Base-by-base conservation (phyloP, 441 rosid species). In the Euphorbia celastroides region DNA sequence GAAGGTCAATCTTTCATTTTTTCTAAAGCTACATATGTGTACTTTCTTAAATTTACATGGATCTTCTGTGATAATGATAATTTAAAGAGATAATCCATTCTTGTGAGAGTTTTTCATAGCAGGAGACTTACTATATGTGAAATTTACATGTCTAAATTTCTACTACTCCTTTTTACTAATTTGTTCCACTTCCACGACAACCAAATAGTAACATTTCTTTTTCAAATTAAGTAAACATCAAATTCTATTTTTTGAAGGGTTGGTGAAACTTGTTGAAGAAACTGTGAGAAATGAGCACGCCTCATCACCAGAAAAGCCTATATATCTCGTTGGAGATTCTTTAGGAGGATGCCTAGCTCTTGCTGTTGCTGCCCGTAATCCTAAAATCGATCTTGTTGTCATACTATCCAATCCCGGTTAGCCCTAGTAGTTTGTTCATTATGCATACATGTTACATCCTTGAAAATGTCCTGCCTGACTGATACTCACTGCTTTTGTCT, bases 301-400 rank as follows among this genome's bases (percentile, higher is more conserved):
- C 61, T 65, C 77, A 22, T 65, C 77, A 63, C 92, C 93, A 13
- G 67, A 75, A 48, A 91, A 83, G 76, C 97, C 97, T 10, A 86
- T 91, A 36, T 91, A 87, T 81, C 67, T 91, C 25, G 84, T 81
- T 10, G 96, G 93, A 9, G 96, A 89, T 73, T 91, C 97, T 10
- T 78, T 91, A 74, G 92, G 92, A 79, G 96, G 92, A 74, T 89
- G 96, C 69, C 71, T 91, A 31, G 92, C 90, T 38, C 89, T 91
- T 50, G n/a, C n/a, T n/a, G n/a, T n/a, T n/a, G n/a, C n/a, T n/a
- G n/a, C n/a, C n/a, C n/a, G n/a, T n/a, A n/a, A 82, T 81, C 87
- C 88, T 27, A 56, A 70, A 60, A 56, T 88, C 57, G 93, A 91
- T 73, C 81, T 91, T 62, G 77, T 91, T 41, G 36, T 91, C 41